Evolutionary conservation across 352 stramenopile species (phyloP).

Genomic region (Elongisporangium senticosum): DNA sequence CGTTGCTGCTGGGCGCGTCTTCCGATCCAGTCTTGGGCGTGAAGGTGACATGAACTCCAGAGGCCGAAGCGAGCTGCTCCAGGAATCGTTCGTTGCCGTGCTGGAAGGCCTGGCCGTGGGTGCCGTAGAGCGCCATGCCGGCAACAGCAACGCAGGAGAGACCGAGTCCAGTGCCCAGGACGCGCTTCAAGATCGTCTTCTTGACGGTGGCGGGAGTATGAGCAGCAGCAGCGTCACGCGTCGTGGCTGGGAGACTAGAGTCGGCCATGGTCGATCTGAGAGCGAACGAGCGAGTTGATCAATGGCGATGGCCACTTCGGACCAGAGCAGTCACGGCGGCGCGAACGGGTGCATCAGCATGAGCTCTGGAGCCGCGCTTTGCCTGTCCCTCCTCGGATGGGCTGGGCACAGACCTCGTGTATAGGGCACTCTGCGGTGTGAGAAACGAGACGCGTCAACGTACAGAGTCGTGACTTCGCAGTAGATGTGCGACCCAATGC

Average conservation of each 20-base stretch:
- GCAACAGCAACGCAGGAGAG: too few species aligned
- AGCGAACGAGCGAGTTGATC: too few species aligned
- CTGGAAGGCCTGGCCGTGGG: conserved; percentile 8
- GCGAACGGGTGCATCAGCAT: too few species aligned
- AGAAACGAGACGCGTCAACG: background rate
- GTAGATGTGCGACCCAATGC: background rate
- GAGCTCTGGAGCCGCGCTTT: too few species aligned
- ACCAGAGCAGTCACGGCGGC: too few species aligned
- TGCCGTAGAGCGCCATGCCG: conserved; percentile 3
- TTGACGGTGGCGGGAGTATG: too few species aligned
- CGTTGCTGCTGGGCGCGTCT: background rate
- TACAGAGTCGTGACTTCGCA: background rate
- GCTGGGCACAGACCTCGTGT: background rate
- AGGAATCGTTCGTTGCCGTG: conserved; percentile 6
- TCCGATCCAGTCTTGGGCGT: conserved; percentile 6
- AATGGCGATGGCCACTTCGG: too few species aligned
- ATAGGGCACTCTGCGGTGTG: background rate
- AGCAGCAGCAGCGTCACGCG: too few species aligned
- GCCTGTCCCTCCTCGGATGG: background rate
- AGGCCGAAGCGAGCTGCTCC: conserved; percentile 1
- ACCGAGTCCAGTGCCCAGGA: too few species aligned
- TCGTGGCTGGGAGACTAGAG: too few species aligned
- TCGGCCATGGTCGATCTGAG: too few species aligned
- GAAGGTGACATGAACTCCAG: conserved; percentile 11
- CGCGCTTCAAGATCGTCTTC: too few species aligned